Evolutionary conservation across 768 basidiomycete genomes (phyloP).

Genomic region (Mycena metata): DNA sequence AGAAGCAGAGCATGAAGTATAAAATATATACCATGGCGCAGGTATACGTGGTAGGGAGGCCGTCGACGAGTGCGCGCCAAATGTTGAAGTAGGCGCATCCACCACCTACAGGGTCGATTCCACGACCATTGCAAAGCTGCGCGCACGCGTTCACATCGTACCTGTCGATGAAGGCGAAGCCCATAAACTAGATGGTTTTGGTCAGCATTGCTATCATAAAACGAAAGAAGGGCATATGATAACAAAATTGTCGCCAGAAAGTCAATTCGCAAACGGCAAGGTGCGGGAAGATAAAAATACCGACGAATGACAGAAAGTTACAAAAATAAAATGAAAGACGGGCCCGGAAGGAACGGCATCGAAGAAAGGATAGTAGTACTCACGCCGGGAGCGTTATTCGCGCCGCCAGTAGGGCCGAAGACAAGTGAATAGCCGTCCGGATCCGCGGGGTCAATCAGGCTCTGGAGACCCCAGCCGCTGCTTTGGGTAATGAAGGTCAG

Average conservation of each 20-base stretch:
- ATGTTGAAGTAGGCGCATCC: constrained; percentile 67
- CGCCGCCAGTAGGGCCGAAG: constrained; percentile 61
- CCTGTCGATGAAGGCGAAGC: constrained; percentile 61
- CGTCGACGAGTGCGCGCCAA: constrained; percentile 63
- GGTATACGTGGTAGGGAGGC: constrained; percentile 60
- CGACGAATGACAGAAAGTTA: no score
- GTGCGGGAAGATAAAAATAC: no score
- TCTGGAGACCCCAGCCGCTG: constrained; percentile 55
- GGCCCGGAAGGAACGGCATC: no score
- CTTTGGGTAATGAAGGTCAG: constrained; percentile 60
- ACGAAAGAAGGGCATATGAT: not conserved
- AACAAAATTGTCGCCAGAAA: no score
- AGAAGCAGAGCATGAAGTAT: no score
- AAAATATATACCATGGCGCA: no score
- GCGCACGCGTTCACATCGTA: constrained; percentile 64
- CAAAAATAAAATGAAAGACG: no score
- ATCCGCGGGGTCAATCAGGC: constrained; percentile 53
- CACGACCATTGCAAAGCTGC: constrained; percentile 58
- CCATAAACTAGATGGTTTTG: constrained; percentile 59
- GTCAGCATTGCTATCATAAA: constrained; percentile 25
- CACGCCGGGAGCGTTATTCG: constrained; percentile 62
- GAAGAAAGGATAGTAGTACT: constrained; percentile 27
- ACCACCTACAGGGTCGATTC: constrained; percentile 56
- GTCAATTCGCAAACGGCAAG: not conserved
- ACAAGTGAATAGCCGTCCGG: constrained; percentile 62